A percentile compares a stretch with the other conserved stretches of the same genome.
Conservation (phyloP, 1,284 basidiomycete genomes). For the Trametes sp. region DNA sequence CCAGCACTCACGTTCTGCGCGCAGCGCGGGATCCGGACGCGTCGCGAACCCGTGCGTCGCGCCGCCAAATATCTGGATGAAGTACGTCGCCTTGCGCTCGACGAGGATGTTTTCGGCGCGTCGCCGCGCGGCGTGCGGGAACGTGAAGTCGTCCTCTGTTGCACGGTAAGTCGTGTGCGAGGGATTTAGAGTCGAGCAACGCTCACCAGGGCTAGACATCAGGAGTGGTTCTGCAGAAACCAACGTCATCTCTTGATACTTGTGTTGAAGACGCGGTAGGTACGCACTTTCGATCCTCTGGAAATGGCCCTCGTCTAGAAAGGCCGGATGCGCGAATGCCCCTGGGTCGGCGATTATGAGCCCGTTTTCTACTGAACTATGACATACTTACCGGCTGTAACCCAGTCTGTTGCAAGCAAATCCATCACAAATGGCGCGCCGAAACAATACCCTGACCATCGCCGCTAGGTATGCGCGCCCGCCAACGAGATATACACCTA, state of each 20-base stretch:
- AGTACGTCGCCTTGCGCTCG: conserved; percentile 51
- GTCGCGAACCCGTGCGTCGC: conserved; percentile 56
- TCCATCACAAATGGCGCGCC: conserved; percentile 60
- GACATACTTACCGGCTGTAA: conserved; percentile 55
- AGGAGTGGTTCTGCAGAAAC: conserved; percentile 54
- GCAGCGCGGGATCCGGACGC: conserved; percentile 48
- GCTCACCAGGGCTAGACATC: conserved; percentile 42
- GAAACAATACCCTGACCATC: conserved; percentile 59
- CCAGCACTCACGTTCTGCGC: conserved; percentile 50
- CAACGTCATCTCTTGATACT: background rate
- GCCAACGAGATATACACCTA: background rate
- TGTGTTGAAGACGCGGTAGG: background rate
- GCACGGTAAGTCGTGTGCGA: background rate
- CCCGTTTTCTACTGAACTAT: background rate
- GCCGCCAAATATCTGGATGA: conserved; percentile 58
- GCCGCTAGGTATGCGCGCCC: no score
- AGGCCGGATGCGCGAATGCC: conserved; percentile 64
- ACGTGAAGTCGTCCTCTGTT: conserved; percentile 54
- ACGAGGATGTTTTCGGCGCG: conserved; percentile 55
- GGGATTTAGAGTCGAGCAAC: background rate
- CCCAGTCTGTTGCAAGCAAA: conserved; percentile 49
- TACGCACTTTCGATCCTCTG: conserved; percentile 53
- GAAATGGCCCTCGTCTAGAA: conserved; percentile 57
- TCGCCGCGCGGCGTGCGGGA: conserved; percentile 50
- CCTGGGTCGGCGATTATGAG: conserved; percentile 45